These are phyloP conservation scores for Mucor mucedo DNA, from an alignment of 371 early-diverging fungal genomes.

Conservation along the genomic window DNA sequence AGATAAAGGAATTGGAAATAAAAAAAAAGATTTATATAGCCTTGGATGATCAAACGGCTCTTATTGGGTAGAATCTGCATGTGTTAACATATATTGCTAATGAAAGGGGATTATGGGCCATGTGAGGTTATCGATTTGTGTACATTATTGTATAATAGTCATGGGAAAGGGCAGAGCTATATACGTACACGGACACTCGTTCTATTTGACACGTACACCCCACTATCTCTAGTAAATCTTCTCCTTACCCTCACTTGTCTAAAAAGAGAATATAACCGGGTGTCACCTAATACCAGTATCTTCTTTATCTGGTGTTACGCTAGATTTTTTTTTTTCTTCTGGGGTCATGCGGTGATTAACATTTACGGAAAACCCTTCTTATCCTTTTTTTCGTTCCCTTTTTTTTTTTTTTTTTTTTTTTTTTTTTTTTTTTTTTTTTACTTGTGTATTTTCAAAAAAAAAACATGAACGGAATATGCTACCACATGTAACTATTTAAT, in stretches of 20 bases:
- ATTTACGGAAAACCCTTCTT: constrained; percentile 3
- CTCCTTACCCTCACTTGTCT: not conserved
- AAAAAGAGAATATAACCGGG: constrained; percentile 14
- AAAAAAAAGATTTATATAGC: constrained; percentile 4
- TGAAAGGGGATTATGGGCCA: constrained; percentile 9
- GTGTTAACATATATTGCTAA: constrained; percentile 5
- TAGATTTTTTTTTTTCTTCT: constrained; percentile 13
- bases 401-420: not conserved
- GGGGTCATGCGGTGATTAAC: constrained; percentile 14
- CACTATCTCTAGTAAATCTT: constrained; percentile 1
- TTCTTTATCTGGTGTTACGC: constrained; percentile 19
- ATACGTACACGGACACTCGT: constrained; percentile 4
- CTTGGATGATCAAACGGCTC: not conserved
- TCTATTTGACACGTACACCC: not conserved
- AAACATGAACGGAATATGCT: too few relatives aligned
- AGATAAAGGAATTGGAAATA: constrained; percentile 4
- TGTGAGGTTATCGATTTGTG: constrained; percentile 33
- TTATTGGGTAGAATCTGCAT: constrained; percentile 9
- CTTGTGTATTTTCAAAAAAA: too few relatives aligned
- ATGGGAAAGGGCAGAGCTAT: constrained; percentile 11
- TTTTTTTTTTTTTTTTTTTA: too few relatives aligned
- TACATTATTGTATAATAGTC: constrained; percentile 11
- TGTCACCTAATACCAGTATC: constrained; percentile 19
- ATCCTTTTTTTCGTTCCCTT: not conserved
- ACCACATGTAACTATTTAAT: not conserved